Evolutionary conservation across 116 monocot species (phyloP).

Genomic region (Cymodocea nodosa): DNA sequence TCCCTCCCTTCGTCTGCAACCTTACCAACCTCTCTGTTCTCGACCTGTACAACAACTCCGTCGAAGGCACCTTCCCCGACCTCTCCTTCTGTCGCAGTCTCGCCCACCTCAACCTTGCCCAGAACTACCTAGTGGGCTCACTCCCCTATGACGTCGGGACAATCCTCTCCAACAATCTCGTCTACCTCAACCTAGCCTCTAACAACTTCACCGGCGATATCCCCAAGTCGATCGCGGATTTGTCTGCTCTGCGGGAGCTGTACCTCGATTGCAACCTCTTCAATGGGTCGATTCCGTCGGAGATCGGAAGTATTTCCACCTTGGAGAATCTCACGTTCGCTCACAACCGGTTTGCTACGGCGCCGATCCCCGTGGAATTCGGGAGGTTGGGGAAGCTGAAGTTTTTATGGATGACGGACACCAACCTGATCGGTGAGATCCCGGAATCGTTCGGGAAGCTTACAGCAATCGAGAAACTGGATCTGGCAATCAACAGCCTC

Average conservation of each 20-base stretch:
- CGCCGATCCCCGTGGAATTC: constrained; percentile 28
- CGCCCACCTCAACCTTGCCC: constrained; percentile 1
- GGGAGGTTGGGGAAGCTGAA: constrained; percentile 36
- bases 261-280: constrained; percentile 43
- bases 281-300: constrained; percentile 12
- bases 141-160: neutral
- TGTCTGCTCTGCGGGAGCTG: constrained; percentile 13
- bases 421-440: constrained; percentile 34
- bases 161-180: neutral
- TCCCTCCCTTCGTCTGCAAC: no score
- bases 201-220: constrained; percentile 65
- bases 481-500: constrained; percentile 34
- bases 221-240: constrained; percentile 25
- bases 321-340: constrained; percentile 24
- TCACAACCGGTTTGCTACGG: constrained; percentile 29
- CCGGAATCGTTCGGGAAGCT: constrained; percentile 30
- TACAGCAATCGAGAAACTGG: constrained; percentile 19
- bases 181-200: neutral
- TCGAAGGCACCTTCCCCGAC: constrained; percentile 38
- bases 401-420: constrained; percentile 15
- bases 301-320: neutral
- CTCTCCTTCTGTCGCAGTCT: constrained; percentile 40
- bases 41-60: constrained; percentile 37
- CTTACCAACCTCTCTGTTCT: no score
- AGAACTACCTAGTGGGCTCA: neutral